phyloP scores from a whole-genome alignment of 1,139 yeast species.

The Debaryomyces sp. region DNA sequence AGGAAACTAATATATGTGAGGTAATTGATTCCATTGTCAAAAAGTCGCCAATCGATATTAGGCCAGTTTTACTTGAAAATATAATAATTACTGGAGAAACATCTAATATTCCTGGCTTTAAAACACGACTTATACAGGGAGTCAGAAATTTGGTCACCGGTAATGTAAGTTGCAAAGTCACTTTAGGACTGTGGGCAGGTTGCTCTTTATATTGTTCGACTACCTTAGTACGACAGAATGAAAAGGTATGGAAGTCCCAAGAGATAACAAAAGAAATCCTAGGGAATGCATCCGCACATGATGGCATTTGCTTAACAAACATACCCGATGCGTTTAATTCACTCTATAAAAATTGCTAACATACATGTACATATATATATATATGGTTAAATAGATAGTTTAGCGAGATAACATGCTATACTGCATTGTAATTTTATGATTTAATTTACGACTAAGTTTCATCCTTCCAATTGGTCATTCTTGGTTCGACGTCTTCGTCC shows the following conservation, averaged over 20 bases:
- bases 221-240: constrained; percentile 18
- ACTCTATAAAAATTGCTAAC: constrained; percentile 5
- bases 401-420: background rate
- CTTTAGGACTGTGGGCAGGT: constrained; percentile 66
- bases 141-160: constrained; percentile 17
- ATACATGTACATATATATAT: background rate
- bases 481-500: constrained; percentile 22
- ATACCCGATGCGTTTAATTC: constrained; percentile 19
- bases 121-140: constrained; percentile 30
- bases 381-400: background rate
- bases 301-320: constrained; percentile 19
- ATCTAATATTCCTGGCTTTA: constrained; percentile 46
- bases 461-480: constrained; percentile 6
- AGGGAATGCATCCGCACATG: constrained; percentile 14
- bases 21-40: constrained; percentile 21
- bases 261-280: constrained; percentile 22
- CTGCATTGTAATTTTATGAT: background rate
- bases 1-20: constrained; percentile 17
- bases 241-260: constrained; percentile 21
- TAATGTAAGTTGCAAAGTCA: constrained; percentile 17
- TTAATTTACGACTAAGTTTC: background rate
- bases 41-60: constrained; percentile 42
- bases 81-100: constrained; percentile 54
- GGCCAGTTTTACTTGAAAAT: constrained; percentile 33
- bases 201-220: constrained; percentile 54